A percentile compares a stretch with the other conserved stretches of the same genome.
Evolutionary conservation across 176 grass and related monocot species (phyloP).

Genomic region (Cenchrus fungigraminus): DNA sequence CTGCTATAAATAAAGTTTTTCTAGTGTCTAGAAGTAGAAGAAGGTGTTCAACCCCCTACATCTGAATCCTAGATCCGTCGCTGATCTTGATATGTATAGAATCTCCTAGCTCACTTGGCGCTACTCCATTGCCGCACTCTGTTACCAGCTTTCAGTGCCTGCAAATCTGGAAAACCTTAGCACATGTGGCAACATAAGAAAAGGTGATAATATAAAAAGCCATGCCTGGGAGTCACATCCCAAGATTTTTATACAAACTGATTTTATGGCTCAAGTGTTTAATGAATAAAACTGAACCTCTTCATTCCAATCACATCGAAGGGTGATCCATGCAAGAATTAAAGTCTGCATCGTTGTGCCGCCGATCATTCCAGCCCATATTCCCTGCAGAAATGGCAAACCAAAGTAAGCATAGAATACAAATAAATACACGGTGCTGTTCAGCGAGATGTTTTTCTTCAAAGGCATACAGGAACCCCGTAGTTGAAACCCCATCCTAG

Average conservation of each 20-base stretch:
- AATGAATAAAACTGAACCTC: slow-evolving; percentile 23
- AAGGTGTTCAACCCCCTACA: no score
- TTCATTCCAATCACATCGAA: slow-evolving; percentile 46
- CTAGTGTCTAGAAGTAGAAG: no score
- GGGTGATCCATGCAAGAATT: slow-evolving; percentile 25
- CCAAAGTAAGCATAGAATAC: background rate
- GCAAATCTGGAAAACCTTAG: slow-evolving; percentile 15
- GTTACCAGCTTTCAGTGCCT: slow-evolving; percentile 31
- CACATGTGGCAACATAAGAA: background rate
- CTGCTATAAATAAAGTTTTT: no score
- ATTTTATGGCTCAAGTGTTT: background rate
- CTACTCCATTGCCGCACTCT: slow-evolving; percentile 5
- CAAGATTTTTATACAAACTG: no score
- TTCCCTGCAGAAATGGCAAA: slow-evolving; percentile 24
- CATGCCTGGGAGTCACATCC: no score
- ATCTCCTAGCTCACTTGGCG: slow-evolving; percentile 23
- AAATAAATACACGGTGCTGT: background rate
- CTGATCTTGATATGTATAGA: background rate
- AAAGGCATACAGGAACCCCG: slow-evolving; percentile 45
- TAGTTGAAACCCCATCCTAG: slow-evolving; percentile 44
- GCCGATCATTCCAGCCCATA: slow-evolving; percentile 57
- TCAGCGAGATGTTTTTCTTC: background rate
- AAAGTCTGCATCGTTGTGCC: slow-evolving; percentile 48
- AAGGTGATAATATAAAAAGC: background rate
- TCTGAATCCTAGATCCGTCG: no score